These are phyloP conservation scores for Rhododendron griersonianum DNA, from an alignment of 148 eudicot species.

Conservation along the genomic window DNA sequence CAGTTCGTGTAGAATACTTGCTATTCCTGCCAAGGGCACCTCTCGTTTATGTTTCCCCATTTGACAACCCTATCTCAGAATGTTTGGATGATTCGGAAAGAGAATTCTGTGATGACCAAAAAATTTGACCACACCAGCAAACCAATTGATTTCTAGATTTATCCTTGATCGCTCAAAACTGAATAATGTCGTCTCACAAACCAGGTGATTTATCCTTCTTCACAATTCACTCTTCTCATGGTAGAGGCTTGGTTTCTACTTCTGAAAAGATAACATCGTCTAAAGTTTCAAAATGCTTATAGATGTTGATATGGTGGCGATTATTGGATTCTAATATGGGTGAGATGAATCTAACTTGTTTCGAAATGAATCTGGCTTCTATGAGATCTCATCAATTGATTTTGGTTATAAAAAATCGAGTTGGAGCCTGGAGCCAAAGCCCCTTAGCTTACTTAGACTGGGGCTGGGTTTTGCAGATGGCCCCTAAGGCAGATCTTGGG, in stretches of 20 bases:
- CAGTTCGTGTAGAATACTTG: background rate
- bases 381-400: background rate
- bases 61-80: background rate
- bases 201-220: background rate
- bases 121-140: background rate
- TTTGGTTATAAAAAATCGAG: background rate
- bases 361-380: background rate
- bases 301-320: background rate
- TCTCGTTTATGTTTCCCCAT: background rate
- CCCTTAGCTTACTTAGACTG: too few relatives aligned
- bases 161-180: background rate
- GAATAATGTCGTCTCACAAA: background rate
- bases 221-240: background rate
- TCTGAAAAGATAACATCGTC: background rate
- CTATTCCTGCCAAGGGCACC: background rate
- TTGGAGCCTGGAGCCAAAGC: too few relatives aligned
- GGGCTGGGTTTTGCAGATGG: too few relatives aligned
- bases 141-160: background rate
- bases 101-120: background rate
- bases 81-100: background rate
- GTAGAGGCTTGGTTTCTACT: background rate
- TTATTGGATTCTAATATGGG: background rate
- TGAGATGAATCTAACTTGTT: background rate
- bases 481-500: background rate
- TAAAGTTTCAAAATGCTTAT: background rate